Base-by-base conservation (phyloP, 2,329 filamentous ascomycete species). In the Trichoderma sp. region DNA sequence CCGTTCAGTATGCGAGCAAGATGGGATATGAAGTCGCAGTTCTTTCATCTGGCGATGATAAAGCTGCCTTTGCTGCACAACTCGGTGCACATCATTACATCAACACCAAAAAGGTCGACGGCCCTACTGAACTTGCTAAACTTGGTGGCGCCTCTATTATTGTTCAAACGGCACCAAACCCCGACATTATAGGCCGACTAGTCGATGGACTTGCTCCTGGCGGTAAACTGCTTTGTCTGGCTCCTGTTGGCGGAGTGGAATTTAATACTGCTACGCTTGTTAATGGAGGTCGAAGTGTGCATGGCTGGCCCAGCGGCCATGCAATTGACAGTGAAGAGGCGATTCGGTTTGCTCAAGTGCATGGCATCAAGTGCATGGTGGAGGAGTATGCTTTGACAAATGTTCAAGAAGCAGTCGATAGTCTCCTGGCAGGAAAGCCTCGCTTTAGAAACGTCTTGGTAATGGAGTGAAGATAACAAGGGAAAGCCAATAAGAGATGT, bases 21-120 rank as follows among this genome's bases (percentile, higher is more conserved):
- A 94, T 95, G 93, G 94, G 94, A 4, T 95, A 93, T 83, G 88
- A 90, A 75, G 90, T 94, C 3, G 90, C 90, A 2, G 94, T 92
- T 0, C 87, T 95, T 67, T 89, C 90, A 0, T 90, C 91, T 6
- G 88, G 91, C 7, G 88, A 91, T 76, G 87, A 86, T 78, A 96
- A 96, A 87, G 89, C 88, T 76, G 88, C 91, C 0, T 93, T 95
- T 79, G 93, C 93, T 0, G 82, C 79, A 72, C 72, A 84, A 71
- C 83, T 88, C 5, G 86, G 86, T 1, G 86, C 86, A 3, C 81
- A 83, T 77, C 83, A 86, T 80, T 88, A 86, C 79, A 85, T 86
- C 80, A 84, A 92, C 79, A 87, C 90, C 71, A 87, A 86, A 77
- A 85, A 85, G 50, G 84, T 87, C 31, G 88, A 92, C 62, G 83